These are phyloP conservation scores for Fraxinus platypoda DNA, from an alignment of 305 asterid species.

Conservation along the genomic window DNA sequence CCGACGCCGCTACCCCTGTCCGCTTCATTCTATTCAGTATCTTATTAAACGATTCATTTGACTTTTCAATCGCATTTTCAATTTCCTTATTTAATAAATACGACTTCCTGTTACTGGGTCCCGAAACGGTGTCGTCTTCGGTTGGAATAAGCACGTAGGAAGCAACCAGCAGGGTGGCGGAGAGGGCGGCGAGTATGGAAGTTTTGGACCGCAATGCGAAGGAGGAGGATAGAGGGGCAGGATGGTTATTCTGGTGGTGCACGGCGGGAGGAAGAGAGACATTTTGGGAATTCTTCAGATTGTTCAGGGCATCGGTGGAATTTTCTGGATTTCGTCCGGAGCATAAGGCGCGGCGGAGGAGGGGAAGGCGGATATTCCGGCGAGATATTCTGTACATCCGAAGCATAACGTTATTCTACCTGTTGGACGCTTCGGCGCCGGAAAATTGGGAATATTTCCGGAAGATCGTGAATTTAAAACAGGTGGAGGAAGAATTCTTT, in stretches of 20 bases:
- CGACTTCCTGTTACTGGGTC: slow-evolving; percentile 7
- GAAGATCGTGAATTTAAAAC: not conserved
- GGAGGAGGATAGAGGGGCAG: slow-evolving; percentile 28
- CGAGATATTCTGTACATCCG: slow-evolving; percentile 45
- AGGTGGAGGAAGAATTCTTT: not conserved
- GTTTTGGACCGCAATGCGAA: slow-evolving; percentile 27
- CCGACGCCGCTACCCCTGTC: slow-evolving; percentile 87
- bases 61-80: slow-evolving; percentile 50
- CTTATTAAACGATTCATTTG: slow-evolving; percentile 51
- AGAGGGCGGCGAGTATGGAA: slow-evolving; percentile 42
- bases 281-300: slow-evolving; percentile 31
- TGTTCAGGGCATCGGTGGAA: slow-evolving; percentile 26
- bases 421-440: not conserved
- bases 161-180: slow-evolving; percentile 50
- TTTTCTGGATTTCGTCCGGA: slow-evolving; percentile 26
- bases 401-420: slow-evolving; percentile 41
- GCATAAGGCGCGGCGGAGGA: slow-evolving; percentile 47
- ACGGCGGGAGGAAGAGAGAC: slow-evolving; percentile 33
- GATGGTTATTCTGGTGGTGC: slow-evolving; percentile 25
- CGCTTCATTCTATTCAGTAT: slow-evolving; percentile 63
- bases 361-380: slow-evolving; percentile 38
- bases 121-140: slow-evolving; percentile 21
- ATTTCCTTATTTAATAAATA: slow-evolving; percentile 43
- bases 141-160: slow-evolving; percentile 32
- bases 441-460: not conserved